Evolutionary conservation across 2,329 filamentous ascomycete species (phyloP).

Genomic region (Fusarium subtropicale): DNA sequence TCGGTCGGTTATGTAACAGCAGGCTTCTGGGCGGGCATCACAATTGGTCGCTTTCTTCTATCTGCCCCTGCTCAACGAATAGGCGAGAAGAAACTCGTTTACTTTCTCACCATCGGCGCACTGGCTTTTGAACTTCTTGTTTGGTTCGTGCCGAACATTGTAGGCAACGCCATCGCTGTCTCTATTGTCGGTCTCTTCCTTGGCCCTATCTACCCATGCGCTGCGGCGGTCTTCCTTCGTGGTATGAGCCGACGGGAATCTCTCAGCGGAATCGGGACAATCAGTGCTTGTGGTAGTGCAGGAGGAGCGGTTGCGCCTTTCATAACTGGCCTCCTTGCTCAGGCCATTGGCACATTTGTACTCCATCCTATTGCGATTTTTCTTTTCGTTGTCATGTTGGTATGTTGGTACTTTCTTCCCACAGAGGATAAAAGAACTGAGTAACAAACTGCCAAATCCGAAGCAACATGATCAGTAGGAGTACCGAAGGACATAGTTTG

Average conservation of each 20-base stretch:
- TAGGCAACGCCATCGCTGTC: conserved; percentile 75
- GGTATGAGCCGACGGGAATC: conserved; percentile 69
- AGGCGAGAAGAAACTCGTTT: conserved; percentile 78
- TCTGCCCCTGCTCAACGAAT: conserved; percentile 73
- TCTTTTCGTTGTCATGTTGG: conserved; percentile 72
- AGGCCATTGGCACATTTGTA: conserved; percentile 71
- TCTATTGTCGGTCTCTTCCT: conserved; percentile 79
- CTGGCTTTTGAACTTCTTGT: conserved; percentile 78
- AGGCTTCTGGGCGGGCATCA: conserved; percentile 79
- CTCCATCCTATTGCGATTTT: conserved; percentile 75
- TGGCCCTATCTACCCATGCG: conserved; percentile 83
- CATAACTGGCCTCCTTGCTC: conserved; percentile 71
- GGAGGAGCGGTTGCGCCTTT: conserved; percentile 77
- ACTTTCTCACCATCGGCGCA: conserved; percentile 69
- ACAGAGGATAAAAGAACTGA: conserved; percentile 69
- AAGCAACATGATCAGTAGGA: neutral
- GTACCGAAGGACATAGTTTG: neutral
- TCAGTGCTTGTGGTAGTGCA: conserved; percentile 75
- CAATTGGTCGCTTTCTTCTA: conserved; percentile 78
- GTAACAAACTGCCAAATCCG: neutral
- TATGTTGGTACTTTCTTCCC: conserved; percentile 73
- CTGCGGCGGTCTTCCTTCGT: conserved; percentile 71
- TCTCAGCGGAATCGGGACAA: conserved; percentile 73
- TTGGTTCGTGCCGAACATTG: conserved; percentile 81
- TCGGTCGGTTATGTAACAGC: conserved; percentile 84